Percentiles rank a stretch among this genome's conserved stretches.
Evolutionary conservation across 306 rosid species (phyloP).

Genomic region (Trifolium repens): DNA sequence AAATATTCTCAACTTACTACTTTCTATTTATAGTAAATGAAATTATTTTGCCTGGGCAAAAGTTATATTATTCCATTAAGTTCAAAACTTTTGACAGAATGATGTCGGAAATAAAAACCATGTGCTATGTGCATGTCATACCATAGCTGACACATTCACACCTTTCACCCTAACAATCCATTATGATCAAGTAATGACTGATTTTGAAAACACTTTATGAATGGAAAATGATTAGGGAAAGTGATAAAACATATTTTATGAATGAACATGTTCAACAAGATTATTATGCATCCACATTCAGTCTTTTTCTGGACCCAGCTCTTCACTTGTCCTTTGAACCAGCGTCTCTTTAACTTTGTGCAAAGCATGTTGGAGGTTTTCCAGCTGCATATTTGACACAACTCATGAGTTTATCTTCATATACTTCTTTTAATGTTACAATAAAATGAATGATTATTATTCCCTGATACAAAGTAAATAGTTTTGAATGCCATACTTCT

Average conservation of each 20-base stretch:
- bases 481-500: not conserved
- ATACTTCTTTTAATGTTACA: not conserved
- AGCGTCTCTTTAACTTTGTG: slow-evolving; percentile 49
- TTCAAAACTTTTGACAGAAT: slow-evolving; percentile 7
- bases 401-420: slow-evolving; percentile 15
- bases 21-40: slow-evolving; percentile 11
- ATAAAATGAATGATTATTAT: slow-evolving; percentile 12
- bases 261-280: slow-evolving; percentile 9
- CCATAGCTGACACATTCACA: not conserved
- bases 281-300: slow-evolving; percentile 34
- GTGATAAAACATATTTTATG: not conserved
- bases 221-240: not conserved
- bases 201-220: not conserved
- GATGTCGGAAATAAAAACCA: not conserved
- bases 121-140: not conserved
- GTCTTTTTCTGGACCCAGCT: slow-evolving; percentile 33
- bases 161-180: not conserved
- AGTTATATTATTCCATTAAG: not conserved
- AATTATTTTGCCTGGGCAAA: not conserved
- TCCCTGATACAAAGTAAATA: not conserved
- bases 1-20: not conserved
- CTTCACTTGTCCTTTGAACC: slow-evolving; percentile 40
- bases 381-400: slow-evolving; percentile 47
- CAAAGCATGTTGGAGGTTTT: slow-evolving; percentile 44
- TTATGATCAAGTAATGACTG: not conserved